Base-by-base conservation (phyloP, 1,139 yeast species). In the Pichia sp. region DNA sequence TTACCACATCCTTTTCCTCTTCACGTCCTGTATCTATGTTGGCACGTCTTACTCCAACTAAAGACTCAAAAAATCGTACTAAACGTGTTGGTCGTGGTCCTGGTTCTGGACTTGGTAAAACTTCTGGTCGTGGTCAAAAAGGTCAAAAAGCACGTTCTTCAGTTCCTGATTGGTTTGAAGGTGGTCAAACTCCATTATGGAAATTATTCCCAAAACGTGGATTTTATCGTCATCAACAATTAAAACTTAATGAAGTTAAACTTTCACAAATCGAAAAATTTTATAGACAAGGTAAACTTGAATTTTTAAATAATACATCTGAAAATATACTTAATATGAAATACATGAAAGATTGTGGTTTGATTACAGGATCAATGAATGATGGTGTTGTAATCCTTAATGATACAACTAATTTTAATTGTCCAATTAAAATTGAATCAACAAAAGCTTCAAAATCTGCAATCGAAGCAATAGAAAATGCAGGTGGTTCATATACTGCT, bases 91-190 rank as follows among this genome's bases (percentile, higher is more conserved):
- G 99, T 62, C 80, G 99, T 68, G 98, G 98, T 66, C 95, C 96
- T 29, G 91, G 95, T 26, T 82, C 95, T 35, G 95, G 95, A 14
- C 69, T 70, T 52, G 94, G 99, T 68, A 88, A 89, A 64, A 91
- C 97, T 2, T 79, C 97, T 4, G 95, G 96, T 38, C 76, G 98
- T 62, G 99, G 99, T 70, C 96, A 87, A 60, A 93, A 89, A 66
- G 99, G 99, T 77, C 98, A 91, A 63, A 89, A 89, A 66, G 96
- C 97, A 13, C 78, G 97, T 65, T 86, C 91, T 28, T 77, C 80
- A 40, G 93, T 89, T 19, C 91, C 89, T 45, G 77, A 83, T 49
- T 87, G 95, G 91, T 86, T 89, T 61, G 98, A 91, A 69, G 99
- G 99, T 76, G 98, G 98, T 59, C 99, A 91, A 62, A 91, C 98